These are phyloP conservation scores for Podaxis sp. DNA, from an alignment of 768 basidiomycete species.

Conservation along the genomic window DNA sequence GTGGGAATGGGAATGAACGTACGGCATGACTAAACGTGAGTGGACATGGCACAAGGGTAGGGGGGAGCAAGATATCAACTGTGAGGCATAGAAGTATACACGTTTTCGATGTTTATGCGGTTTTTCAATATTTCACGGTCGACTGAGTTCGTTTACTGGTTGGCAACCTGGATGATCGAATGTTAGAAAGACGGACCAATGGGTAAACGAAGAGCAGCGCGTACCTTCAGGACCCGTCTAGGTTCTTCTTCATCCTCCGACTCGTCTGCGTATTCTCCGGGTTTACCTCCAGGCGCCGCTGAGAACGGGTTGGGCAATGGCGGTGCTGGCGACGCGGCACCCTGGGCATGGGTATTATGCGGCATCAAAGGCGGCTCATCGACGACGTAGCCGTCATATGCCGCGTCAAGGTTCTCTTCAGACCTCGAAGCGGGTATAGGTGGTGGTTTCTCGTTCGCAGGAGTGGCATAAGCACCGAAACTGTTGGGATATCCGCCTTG, in stretches of 20 bases:
- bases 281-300: slow-evolving; percentile 14
- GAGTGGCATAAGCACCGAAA: neutral
- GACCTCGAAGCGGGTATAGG: slow-evolving; percentile 3
- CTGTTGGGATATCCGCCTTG: slow-evolving; percentile 5
- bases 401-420: slow-evolving; percentile 20
- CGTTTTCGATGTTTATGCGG: neutral
- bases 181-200: neutral
- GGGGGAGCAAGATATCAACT: neutral
- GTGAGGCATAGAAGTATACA: neutral
- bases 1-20: neutral
- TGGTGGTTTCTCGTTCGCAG: neutral
- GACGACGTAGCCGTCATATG: slow-evolving; percentile 36
- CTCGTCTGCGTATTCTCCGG: slow-evolving; percentile 22
- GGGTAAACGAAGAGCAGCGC: slow-evolving; percentile 8
- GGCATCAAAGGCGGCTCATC: slow-evolving; percentile 14
- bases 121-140: neutral
- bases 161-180: slow-evolving; percentile 25
- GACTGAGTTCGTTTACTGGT: slow-evolving; percentile 19
- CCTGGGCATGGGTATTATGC: neutral
- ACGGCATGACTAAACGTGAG: neutral
- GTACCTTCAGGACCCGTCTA: slow-evolving; percentile 34
- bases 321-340: neutral
- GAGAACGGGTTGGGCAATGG: slow-evolving; percentile 23
- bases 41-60: neutral
- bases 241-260: slow-evolving; percentile 27